Evolutionary conservation across 352 stramenopile genomes (phyloP).

Genomic region (Pilasporangium apinafurcum): DNA sequence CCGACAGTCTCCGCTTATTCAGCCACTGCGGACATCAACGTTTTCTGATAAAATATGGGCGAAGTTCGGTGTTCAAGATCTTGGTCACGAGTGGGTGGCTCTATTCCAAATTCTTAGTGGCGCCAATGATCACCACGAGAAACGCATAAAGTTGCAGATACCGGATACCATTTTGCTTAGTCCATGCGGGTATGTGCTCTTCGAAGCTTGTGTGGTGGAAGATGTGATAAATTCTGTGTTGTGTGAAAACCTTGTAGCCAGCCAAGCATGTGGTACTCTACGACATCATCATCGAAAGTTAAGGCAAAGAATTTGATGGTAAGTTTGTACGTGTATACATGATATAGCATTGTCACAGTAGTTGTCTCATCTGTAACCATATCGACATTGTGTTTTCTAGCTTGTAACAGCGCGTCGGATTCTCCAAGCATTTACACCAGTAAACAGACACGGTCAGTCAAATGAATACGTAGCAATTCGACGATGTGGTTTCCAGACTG

Average conservation of each 20-base stretch:
- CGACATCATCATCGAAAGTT: constrained; percentile 29
- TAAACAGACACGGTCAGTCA: no score
- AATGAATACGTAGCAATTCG: constrained; percentile 18
- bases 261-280: constrained; percentile 57
- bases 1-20: constrained; percentile 45
- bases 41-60: constrained; percentile 24
- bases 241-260: constrained; percentile 26
- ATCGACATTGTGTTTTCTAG: constrained; percentile 7
- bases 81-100: constrained; percentile 53
- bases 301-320: constrained; percentile 35
- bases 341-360: not conserved
- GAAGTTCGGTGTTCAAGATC: constrained; percentile 23
- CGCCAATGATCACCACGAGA: constrained; percentile 11
- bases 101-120: constrained; percentile 45
- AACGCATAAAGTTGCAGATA: constrained; percentile 40
- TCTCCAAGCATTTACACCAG: constrained; percentile 15
- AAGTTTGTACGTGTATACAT: not conserved
- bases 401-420: constrained; percentile 33
- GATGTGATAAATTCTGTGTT: constrained; percentile 2
- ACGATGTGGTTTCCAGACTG: constrained; percentile 23
- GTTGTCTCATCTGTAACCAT: not conserved
- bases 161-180: constrained; percentile 57
- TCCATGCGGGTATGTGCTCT: constrained; percentile 28
- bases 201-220: not conserved
- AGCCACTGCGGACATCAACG: constrained; percentile 27